phyloP scores from a whole-genome alignment of 2,329 filamentous ascomycete genomes.

The Phaeosphaeria sp. region DNA sequence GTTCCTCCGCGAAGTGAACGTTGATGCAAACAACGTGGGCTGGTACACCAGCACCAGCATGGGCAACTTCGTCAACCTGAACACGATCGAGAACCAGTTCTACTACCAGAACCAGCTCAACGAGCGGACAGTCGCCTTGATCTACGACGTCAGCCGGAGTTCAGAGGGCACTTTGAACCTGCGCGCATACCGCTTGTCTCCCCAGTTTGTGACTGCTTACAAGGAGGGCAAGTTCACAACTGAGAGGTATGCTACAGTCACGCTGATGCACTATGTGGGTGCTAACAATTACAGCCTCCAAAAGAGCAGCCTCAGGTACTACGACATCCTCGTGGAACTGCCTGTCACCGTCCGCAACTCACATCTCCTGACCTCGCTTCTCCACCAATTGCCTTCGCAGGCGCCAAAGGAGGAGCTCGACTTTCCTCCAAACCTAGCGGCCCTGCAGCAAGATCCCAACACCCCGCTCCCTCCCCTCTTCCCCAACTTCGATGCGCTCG shows the following conservation, averaged over 20 bases:
- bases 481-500: constrained; percentile 87
- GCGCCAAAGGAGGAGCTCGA: constrained; percentile 71
- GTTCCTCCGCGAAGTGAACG: constrained; percentile 94
- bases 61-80: constrained; percentile 96
- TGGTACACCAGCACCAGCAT: constrained; percentile 99
- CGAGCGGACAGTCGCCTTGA: constrained; percentile 83
- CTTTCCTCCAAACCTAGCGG: constrained; percentile 78
- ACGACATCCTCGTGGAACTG: constrained; percentile 90
- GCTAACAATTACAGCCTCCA: constrained; percentile 69
- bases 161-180: constrained; percentile 89
- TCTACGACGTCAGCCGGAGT: constrained; percentile 95
- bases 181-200: constrained; percentile 89
- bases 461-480: constrained; percentile 71
- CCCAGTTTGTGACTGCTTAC: constrained; percentile 84
- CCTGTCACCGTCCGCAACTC: constrained; percentile 94
- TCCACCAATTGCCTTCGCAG: constrained; percentile 84
- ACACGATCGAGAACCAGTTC: constrained; percentile 97
- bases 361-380: constrained; percentile 91
- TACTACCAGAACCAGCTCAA: constrained; percentile 95
- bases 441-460: constrained; percentile 71
- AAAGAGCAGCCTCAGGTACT: constrained; percentile 91
- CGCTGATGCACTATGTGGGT: background rate
- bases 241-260: constrained; percentile 72
- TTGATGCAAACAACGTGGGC: constrained; percentile 96
- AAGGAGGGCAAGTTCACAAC: constrained; percentile 98